phyloP scores from a whole-genome alignment of 1,284 basidiomycete genomes.

The Cystobasidium sp. region DNA sequence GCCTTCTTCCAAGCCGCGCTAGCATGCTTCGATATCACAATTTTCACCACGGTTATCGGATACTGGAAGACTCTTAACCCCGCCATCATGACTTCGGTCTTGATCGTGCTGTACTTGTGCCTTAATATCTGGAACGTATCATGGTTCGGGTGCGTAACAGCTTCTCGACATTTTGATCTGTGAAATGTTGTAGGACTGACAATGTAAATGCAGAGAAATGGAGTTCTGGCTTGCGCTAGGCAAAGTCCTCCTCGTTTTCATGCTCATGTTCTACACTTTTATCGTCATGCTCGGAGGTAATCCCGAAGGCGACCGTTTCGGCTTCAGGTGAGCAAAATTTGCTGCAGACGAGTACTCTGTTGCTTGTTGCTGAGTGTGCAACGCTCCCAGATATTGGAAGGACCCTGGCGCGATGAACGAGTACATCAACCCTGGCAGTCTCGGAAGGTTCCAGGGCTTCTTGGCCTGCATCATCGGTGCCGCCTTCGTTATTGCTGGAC shows the following conservation, averaged over 20 bases:
- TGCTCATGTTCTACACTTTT: constrained; percentile 53
- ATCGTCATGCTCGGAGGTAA: constrained; percentile 55
- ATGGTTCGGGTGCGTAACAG: constrained; percentile 1
- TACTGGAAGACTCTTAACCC: constrained; percentile 50
- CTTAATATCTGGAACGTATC: constrained; percentile 51
- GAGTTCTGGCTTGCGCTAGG: constrained; percentile 55
- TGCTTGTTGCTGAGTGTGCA: no score
- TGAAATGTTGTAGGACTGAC: background rate
- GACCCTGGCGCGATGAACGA: constrained; percentile 52
- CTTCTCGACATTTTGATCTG: no score
- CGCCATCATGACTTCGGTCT: constrained; percentile 50
- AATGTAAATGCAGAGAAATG: constrained; percentile 35
- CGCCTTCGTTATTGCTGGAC: constrained; percentile 54
- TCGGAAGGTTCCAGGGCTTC: constrained; percentile 52
- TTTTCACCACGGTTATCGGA: constrained; percentile 52
- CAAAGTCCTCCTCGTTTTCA: constrained; percentile 54
- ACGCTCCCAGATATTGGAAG: constrained; percentile 48
- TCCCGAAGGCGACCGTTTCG: constrained; percentile 49
- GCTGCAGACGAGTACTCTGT: no score
- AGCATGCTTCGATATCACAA: constrained; percentile 53
- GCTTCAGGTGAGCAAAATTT: constrained; percentile 42
- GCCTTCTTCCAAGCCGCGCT: constrained; percentile 47
- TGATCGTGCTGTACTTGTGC: constrained; percentile 46
- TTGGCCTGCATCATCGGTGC: constrained; percentile 52
- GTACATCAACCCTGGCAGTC: constrained; percentile 35